Conservation (phyloP, 768 basidiomycete species). For the Trametes cubensis region DNA sequence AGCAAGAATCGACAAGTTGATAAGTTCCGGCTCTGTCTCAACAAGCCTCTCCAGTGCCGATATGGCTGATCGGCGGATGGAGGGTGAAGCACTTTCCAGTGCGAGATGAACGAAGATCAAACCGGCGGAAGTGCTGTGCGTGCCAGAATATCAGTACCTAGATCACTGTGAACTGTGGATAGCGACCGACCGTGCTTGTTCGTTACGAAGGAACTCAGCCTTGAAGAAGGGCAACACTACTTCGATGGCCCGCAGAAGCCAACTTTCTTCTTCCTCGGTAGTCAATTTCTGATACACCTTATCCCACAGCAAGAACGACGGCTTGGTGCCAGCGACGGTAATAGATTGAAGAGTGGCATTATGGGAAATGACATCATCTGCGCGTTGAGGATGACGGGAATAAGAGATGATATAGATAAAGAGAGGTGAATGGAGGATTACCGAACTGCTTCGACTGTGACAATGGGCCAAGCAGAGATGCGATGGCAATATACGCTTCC, state of each 20-base stretch:
- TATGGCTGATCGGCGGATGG: slow-evolving; percentile 54
- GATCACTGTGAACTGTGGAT: not conserved
- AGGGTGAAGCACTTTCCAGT: slow-evolving; percentile 56
- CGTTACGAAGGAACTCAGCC: slow-evolving; percentile 54
- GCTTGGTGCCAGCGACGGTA: slow-evolving; percentile 58
- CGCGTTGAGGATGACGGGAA: slow-evolving; percentile 24
- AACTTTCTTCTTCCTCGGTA: slow-evolving; percentile 63
- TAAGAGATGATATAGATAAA: slow-evolving; percentile 14
- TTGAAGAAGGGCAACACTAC: slow-evolving; percentile 51
- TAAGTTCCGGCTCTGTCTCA: slow-evolving; percentile 46
- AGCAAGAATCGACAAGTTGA: slow-evolving; percentile 60
- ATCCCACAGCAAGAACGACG: slow-evolving; percentile 86
- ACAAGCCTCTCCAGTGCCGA: slow-evolving; percentile 45
- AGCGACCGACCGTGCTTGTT: slow-evolving; percentile 53
- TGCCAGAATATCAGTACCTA: not conserved
- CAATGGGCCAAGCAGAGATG: slow-evolving; percentile 67
- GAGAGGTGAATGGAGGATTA: slow-evolving; percentile 37
- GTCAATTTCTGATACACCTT: slow-evolving; percentile 79
- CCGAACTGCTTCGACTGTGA: slow-evolving; percentile 53
- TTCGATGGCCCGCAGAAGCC: slow-evolving; percentile 73
- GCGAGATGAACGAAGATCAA: slow-evolving; percentile 69
- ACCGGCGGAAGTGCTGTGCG: slow-evolving; percentile 60
- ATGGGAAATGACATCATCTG: slow-evolving; percentile 51
- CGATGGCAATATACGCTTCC: slow-evolving; percentile 81
- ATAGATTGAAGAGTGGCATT: slow-evolving; percentile 53